Evolutionary conservation across 1,139 yeast genomes (phyloP).

Genomic region (Blastobotrys proliferans): DNA sequence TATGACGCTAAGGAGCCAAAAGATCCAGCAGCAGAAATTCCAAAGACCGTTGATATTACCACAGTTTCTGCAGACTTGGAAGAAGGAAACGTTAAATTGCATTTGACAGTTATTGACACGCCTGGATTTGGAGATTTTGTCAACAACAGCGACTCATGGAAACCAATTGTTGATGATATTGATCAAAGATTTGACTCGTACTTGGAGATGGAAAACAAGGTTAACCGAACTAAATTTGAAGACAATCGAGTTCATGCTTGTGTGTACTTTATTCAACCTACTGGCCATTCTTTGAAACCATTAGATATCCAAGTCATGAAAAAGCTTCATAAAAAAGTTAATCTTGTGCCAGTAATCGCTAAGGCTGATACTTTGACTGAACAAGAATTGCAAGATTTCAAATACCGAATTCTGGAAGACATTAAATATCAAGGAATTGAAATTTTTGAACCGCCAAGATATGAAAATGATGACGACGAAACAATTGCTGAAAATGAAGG

Average conservation of each 20-base stretch:
- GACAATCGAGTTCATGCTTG: slow-evolving; percentile 94
- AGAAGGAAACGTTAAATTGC: slow-evolving; percentile 89
- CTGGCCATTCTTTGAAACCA: slow-evolving; percentile 89
- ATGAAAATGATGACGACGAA: slow-evolving; percentile 85
- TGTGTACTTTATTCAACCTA: slow-evolving; percentile 93
- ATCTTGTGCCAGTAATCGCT: slow-evolving; percentile 90
- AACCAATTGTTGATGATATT: slow-evolving; percentile 87
- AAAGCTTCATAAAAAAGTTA: slow-evolving; percentile 84
- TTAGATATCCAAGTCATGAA: slow-evolving; percentile 88
- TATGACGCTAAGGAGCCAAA: slow-evolving; percentile 41
- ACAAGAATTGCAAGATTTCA: slow-evolving; percentile 75
- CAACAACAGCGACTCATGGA: slow-evolving; percentile 87
- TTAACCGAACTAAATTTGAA: slow-evolving; percentile 72
- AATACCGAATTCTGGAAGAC: slow-evolving; percentile 67
- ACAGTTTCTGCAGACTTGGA: slow-evolving; percentile 71
- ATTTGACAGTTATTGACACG: slow-evolving; percentile 79
- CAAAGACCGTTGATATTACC: slow-evolving; percentile 56
- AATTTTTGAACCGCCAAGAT: slow-evolving; percentile 73
- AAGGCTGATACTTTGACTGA: slow-evolving; percentile 91
- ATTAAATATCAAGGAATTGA: slow-evolving; percentile 71
- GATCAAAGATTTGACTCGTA: slow-evolving; percentile 80
- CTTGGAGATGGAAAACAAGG: slow-evolving; percentile 85
- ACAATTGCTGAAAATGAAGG: slow-evolving; percentile 56
- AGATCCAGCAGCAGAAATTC: slow-evolving; percentile 34
- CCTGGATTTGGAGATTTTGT: slow-evolving; percentile 94